Evolutionary conservation across 2,329 filamentous ascomycete genomes (phyloP), one percentile per base, ranked within the genome.

Genomic region (Sclerotinia glacialis): DNA sequence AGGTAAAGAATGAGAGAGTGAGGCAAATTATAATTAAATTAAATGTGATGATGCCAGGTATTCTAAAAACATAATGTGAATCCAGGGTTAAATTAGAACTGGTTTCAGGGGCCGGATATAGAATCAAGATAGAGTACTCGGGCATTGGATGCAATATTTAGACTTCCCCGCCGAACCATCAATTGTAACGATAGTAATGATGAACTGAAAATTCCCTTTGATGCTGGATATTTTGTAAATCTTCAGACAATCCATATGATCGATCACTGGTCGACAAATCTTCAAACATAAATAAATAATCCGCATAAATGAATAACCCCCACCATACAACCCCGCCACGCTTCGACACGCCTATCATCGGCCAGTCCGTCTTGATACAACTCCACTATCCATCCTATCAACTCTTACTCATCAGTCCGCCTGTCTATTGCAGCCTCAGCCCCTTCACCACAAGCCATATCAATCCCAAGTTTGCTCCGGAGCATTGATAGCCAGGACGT

Each of bases 261-360:
- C 14, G 6, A 55, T 12, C n/a, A 28, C 11, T 44, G 23, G 31
- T 58, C 23, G 9, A 58, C 23, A 16, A 14, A 9, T 5, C 6
- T 26, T 16, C 12, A 5, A n/a, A 55, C 23, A 26, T 18, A 6
- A 23, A 21, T 47, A 21, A 31, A 23, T 16, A 18, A 56, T 56
- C 34, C 9, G 26, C 42, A 47, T 28, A 16, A 23, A 59, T 18
- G 21, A 23, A 59, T 18, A n/a, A 1, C 26, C 56, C 56, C 42
- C 18, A 44, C 55, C 6, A 26, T 12, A 34, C 12, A 37, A 34
- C 44, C 58, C 58, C 44, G 47, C 55, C 26, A 58, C 56, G 28
- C 56, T 47, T 47, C 56, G 7, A 16, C 28, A 47, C 58, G 58
- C 58, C 58, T 60, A 60, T 60, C 28, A 60, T 60, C 58, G 44